phyloP scores from a whole-genome alignment of 371 early-diverging fungal genomes.

The Actinomortierella ambigua region DNA sequence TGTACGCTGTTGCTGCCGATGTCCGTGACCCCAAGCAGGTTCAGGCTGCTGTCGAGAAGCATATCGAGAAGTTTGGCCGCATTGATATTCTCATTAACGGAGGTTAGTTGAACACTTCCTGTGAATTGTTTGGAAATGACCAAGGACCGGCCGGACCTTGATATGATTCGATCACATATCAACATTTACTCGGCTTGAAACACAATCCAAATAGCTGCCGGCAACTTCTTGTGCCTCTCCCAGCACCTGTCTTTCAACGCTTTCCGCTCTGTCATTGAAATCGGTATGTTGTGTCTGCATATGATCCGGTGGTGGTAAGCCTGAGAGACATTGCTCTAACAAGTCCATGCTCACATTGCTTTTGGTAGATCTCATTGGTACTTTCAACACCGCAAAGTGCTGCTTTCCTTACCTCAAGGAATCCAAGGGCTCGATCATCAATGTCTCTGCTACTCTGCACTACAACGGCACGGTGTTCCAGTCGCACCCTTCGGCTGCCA shows the following conservation, averaged over 20 bases:
- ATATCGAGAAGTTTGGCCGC: slow-evolving; percentile 69
- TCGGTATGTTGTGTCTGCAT: slow-evolving; percentile 46
- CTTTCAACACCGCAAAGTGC: slow-evolving; percentile 82
- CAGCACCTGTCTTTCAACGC: slow-evolving; percentile 74
- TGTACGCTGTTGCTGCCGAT: slow-evolving; percentile 58
- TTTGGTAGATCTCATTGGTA: slow-evolving; percentile 62
- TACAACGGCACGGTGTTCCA: slow-evolving; percentile 43
- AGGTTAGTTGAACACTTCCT: no score
- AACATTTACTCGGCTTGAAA: slow-evolving; percentile 7
- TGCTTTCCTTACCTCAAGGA: slow-evolving; percentile 73
- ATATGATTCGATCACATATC: neutral
- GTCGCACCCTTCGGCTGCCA: slow-evolving; percentile 58
- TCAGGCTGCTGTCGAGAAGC: slow-evolving; percentile 64
- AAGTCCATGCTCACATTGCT: slow-evolving; percentile 46
- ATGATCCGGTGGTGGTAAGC: neutral
- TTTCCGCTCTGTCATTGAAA: slow-evolving; percentile 70
- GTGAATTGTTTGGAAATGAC: no score
- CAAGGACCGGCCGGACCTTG: slow-evolving; percentile 11
- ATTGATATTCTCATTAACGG: slow-evolving; percentile 66
- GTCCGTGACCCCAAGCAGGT: slow-evolving; percentile 69
- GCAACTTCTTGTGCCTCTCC: slow-evolving; percentile 79
- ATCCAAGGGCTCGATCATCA: slow-evolving; percentile 61
- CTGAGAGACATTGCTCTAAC: no score
- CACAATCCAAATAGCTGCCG: slow-evolving; percentile 67
- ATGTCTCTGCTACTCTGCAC: slow-evolving; percentile 33